Base-by-base conservation (phyloP, 2,329 filamentous ascomycete species). In the Sporothrix brasiliensis region DNA sequence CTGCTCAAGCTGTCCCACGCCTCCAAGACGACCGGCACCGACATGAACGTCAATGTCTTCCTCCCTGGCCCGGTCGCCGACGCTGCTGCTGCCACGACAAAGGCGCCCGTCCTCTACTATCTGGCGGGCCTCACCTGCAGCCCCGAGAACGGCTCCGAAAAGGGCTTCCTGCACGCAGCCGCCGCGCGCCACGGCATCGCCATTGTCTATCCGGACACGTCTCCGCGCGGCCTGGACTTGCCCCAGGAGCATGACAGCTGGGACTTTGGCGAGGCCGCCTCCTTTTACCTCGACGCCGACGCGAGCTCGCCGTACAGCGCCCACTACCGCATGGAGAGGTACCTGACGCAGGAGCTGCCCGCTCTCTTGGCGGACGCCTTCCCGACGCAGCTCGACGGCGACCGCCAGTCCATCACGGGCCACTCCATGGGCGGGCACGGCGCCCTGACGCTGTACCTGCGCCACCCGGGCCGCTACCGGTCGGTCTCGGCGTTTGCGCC, bases 371-470 rank as follows among this genome's bases (percentile, higher is more conserved):
- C 94, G 80, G 80, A 80, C 41, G 85, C 87, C 34, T 97, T 93
- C 81, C 83, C 87, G 41, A 85, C 79, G 75, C 73, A 88, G 77
- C 83, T 99, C 41, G 94, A 98, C 79, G 77, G 80, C 0, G 80
- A 77, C 39, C 86, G 90, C 53, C 89, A 97, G 69, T 91, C 90
- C 80, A 95, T 99, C 77, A 92, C 92, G 53, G 95, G 95, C 6
- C 95, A 99, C 83, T 94, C 90, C 76, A 99, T 99, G 95, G 95
- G 95, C 75, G 95, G 95, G 0, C 95, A 99, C 80, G 95, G 95
- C 73, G 95, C 95, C 58, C 84, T 99, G 75, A 97, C 94, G 60
- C 82, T 98, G 76, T 98, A 92, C 84, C 86, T 99, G 68, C 94
- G 92, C 83, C 91, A 98, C 81, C 94, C 95, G 0, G 93, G 92